Conservation (phyloP, 495 filamentous ascomycete species). For the Neohortaea acidophila region DNA sequence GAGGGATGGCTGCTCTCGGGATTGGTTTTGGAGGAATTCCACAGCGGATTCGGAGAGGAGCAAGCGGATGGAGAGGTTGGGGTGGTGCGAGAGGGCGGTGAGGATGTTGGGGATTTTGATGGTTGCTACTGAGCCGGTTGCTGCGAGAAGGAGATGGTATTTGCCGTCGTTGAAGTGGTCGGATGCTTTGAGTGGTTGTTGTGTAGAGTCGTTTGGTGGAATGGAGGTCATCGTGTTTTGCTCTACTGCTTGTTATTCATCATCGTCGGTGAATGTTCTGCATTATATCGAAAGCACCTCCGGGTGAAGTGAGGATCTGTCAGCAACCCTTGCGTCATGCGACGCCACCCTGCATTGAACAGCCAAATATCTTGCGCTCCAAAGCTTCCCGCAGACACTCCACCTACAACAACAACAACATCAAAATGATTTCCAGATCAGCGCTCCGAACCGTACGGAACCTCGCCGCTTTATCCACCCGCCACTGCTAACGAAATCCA, state of each 20-base stretch:
- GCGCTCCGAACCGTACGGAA: slow-evolving; percentile 10
- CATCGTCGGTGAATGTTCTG: too few relatives aligned
- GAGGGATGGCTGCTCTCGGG: slow-evolving; percentile 49
- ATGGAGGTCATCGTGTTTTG: too few relatives aligned
- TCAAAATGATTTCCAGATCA: slow-evolving; percentile 14
- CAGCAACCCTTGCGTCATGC: too few relatives aligned
- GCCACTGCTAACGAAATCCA: slow-evolving; percentile 1
- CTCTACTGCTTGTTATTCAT: too few relatives aligned
- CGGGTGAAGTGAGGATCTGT: too few relatives aligned
- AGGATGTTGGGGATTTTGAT: slow-evolving; percentile 76
- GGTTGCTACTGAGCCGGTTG: slow-evolving; percentile 66
- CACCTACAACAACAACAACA: neutral
- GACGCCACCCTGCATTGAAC: too few relatives aligned
- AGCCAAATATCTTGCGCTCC: too few relatives aligned
- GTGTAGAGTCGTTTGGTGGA: too few relatives aligned
- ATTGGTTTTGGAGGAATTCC: slow-evolving; percentile 56
- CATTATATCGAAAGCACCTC: too few relatives aligned
- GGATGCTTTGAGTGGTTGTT: slow-evolving; percentile 13
- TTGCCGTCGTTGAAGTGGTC: slow-evolving; percentile 42
- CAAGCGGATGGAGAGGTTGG: slow-evolving; percentile 60
- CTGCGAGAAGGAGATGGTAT: slow-evolving; percentile 64
- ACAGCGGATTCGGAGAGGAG: slow-evolving; percentile 57
- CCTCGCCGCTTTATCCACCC: neutral
- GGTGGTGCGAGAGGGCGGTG: slow-evolving; percentile 37
- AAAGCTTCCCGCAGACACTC: neutral